Conservation (phyloP, 2,329 filamentous ascomycete species). For the Fusarium sp. region DNA sequence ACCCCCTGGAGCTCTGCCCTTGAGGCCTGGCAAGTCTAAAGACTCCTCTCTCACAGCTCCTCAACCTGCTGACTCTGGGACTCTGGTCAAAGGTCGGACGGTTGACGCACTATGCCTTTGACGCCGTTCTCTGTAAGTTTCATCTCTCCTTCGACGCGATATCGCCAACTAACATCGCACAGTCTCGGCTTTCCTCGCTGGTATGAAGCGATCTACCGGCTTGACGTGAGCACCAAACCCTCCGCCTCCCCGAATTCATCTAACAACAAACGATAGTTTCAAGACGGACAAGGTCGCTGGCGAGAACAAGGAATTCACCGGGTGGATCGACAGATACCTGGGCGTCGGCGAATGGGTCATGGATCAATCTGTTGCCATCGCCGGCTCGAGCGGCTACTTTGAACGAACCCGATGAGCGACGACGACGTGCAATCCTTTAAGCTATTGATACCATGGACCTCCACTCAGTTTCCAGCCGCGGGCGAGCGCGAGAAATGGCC, state of each 20-base stretch:
- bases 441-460: conserved; percentile 33
- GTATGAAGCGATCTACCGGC: conserved; percentile 96
- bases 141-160: neutral
- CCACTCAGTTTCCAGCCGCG: conserved; percentile 15
- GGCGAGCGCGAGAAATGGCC: conserved; percentile 14
- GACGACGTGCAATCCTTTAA: conserved; percentile 1
- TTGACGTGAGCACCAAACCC: conserved; percentile 82
- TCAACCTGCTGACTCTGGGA: conserved; percentile 76
- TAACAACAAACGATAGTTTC: conserved; percentile 70
- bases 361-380: conserved; percentile 94
- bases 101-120: conserved; percentile 94
- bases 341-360: conserved; percentile 97
- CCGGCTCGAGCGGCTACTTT: conserved; percentile 89
- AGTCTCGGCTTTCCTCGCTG: conserved; percentile 97
- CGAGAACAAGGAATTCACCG: conserved; percentile 84
- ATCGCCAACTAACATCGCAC: conserved; percentile 7
- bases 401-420: conserved; percentile 79
- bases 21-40: conserved; percentile 49
- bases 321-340: conserved; percentile 93
- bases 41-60: conserved; percentile 60
- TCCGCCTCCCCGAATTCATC: conserved; percentile 6
- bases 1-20: conserved; percentile 34
- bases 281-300: conserved; percentile 83
- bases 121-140: conserved; percentile 86
- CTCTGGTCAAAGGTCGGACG: conserved; percentile 86